A percentile compares a stretch with the other conserved stretches of the same genome.
Evolutionary conservation across 2,329 filamentous ascomycete genomes (phyloP).

Genomic region (Trichoderma sp.): DNA sequence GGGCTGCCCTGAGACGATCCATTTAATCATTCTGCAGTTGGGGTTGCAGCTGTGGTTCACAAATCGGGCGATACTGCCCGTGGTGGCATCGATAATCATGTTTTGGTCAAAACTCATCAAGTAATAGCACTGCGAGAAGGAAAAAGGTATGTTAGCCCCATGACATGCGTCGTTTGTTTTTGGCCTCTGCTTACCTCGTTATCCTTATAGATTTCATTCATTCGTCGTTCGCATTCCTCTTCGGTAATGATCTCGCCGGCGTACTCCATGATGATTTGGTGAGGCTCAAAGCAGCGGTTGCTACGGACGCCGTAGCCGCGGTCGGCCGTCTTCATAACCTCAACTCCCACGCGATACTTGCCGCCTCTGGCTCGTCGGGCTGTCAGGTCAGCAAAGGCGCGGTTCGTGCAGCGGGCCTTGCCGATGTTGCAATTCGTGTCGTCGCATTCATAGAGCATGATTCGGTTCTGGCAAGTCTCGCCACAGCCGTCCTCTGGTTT

Average conservation of each 20-base stretch:
- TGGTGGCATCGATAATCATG: slow-evolving; percentile 97
- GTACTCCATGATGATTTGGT: slow-evolving; percentile 98
- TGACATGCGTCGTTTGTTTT: not conserved
- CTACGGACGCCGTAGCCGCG: slow-evolving; percentile 89
- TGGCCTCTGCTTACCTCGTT: slow-evolving; percentile 62
- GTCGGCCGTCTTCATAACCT: slow-evolving; percentile 86
- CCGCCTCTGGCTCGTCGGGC: slow-evolving; percentile 73
- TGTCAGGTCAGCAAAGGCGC: slow-evolving; percentile 77
- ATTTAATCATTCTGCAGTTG: slow-evolving; percentile 97
- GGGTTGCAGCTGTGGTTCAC: slow-evolving; percentile 97
- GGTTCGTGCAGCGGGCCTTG: slow-evolving; percentile 73
- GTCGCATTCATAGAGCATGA: slow-evolving; percentile 98
- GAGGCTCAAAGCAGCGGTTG: slow-evolving; percentile 79
- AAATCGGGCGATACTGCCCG: slow-evolving; percentile 92
- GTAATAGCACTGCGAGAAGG: slow-evolving; percentile 74
- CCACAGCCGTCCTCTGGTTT: slow-evolving; percentile 74
- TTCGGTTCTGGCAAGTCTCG: slow-evolving; percentile 87
- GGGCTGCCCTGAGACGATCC: slow-evolving; percentile 89
- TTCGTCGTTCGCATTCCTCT: slow-evolving; percentile 85
- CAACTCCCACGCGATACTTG: slow-evolving; percentile 87
- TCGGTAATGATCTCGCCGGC: slow-evolving; percentile 97
- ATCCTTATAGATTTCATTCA: slow-evolving; percentile 90
- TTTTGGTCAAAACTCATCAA: slow-evolving; percentile 98
- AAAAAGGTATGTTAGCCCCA: not conserved
- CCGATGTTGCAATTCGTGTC: slow-evolving; percentile 81